phyloP scores from a whole-genome alignment of 345 rosid species.

The Fremontodendron californicum region DNA sequence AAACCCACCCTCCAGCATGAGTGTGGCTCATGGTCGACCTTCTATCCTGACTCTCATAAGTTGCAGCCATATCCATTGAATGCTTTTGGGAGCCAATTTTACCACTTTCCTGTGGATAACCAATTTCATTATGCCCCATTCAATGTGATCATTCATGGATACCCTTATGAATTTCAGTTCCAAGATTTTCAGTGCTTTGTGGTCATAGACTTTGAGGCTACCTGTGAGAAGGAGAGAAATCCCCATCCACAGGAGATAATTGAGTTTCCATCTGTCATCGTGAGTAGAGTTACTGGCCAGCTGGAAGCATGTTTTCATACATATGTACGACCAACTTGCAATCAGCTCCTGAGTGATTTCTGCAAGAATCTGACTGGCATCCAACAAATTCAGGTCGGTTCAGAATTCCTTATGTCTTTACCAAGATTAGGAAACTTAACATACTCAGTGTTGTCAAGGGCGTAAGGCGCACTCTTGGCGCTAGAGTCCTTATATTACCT shows the following conservation, averaged over 20 bases:
- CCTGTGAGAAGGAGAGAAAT: conserved; percentile 43
- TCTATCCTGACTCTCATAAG: conserved; percentile 41
- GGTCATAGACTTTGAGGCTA: conserved; percentile 59
- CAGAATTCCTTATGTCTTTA: background rate
- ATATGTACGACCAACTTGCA: conserved; percentile 48
- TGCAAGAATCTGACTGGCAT: conserved; percentile 55
- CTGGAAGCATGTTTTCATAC: conserved; percentile 47
- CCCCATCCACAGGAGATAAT: conserved; percentile 55
- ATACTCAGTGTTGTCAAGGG: too few species aligned
- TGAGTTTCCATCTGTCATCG: conserved; percentile 51
- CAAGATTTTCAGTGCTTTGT: conserved; percentile 54
- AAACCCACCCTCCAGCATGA: conserved; percentile 40
- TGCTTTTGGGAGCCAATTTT: conserved; percentile 40
- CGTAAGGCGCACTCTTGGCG: too few species aligned
- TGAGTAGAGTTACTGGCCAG: conserved; percentile 41
- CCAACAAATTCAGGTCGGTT: conserved; percentile 46
- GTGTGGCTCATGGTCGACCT: conserved; percentile 36
- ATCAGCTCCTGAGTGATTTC: conserved; percentile 44
- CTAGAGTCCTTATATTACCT: too few species aligned
- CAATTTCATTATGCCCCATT: conserved; percentile 40
- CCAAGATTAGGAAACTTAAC: background rate
- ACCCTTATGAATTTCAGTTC: conserved; percentile 36
- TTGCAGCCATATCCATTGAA: conserved; percentile 35
- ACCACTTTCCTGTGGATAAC: conserved; percentile 38
- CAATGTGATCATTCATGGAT: conserved; percentile 31